Evolutionary conservation across 139 green algal species (phyloP).

Genomic region (Volvox reticuliferus): DNA sequence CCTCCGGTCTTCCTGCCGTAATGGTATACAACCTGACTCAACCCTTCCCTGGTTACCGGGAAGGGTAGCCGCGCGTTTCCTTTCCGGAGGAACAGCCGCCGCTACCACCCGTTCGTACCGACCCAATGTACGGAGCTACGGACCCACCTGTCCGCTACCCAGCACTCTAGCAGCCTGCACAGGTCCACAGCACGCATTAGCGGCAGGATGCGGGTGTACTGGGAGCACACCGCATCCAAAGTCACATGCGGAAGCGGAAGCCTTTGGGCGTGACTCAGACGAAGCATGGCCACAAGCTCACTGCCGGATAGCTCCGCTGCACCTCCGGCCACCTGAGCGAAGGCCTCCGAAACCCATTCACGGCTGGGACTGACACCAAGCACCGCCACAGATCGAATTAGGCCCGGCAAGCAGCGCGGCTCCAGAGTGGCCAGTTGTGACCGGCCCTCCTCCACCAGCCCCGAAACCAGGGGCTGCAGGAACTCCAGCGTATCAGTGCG

Average conservation of each 20-base stretch:
- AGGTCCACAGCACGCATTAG: constrained; percentile 44
- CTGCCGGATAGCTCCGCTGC: background rate
- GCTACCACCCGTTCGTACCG: too few relatives aligned
- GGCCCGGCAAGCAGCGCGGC: background rate
- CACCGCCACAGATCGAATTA: background rate
- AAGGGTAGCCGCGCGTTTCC: too few relatives aligned
- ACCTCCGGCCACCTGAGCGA: background rate
- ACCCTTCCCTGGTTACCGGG: too few relatives aligned
- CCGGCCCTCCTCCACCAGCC: background rate
- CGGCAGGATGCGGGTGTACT: constrained; percentile 35
- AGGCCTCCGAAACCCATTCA: constrained; percentile 35
- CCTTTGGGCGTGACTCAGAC: constrained; percentile 24
- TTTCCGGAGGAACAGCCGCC: too few relatives aligned
- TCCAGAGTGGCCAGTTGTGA: background rate
- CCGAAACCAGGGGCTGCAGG: constrained; percentile 22
- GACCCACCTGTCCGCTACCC: constrained; percentile 38
- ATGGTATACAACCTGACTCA: too few relatives aligned
- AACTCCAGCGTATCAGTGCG: background rate
- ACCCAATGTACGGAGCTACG: too few relatives aligned
- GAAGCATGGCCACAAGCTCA: constrained; percentile 43
- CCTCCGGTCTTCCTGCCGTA: too few relatives aligned
- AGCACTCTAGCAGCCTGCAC: constrained; percentile 34
- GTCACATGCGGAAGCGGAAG: constrained; percentile 26
- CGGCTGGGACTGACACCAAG: background rate
- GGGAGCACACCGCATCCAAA: constrained; percentile 31